These are phyloP conservation scores for Rheum nobile DNA, from an alignment of 148 eudicot genomes.

Conservation along the genomic window DNA sequence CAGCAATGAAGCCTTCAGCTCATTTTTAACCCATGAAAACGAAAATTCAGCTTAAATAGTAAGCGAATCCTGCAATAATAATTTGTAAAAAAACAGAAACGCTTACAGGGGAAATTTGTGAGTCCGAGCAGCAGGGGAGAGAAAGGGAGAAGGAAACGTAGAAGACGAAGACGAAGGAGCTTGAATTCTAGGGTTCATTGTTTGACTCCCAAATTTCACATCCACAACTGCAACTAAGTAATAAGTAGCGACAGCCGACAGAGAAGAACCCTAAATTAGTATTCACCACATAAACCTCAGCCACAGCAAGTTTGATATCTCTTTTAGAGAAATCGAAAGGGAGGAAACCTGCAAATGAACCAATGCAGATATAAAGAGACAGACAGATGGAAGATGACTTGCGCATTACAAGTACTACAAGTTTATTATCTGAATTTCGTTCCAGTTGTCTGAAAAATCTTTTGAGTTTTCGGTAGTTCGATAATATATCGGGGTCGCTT, in stretches of 20 bases:
- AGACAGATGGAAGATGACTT: background rate
- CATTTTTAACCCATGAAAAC: background rate
- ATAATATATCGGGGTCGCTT: background rate
- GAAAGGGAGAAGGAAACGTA: background rate
- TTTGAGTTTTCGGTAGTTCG: background rate
- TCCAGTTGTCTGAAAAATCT: background rate
- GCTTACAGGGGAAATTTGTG: conserved; percentile 8
- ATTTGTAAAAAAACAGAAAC: background rate
- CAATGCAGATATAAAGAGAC: background rate
- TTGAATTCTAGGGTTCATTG: conserved; percentile 11
- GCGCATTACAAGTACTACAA: background rate
- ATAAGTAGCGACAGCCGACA: background rate
- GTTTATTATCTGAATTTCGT: background rate
- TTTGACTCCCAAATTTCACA: background rate
- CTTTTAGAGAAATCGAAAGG: background rate
- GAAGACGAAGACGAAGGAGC: conserved; percentile 14
- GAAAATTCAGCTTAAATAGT: background rate
- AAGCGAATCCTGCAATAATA: background rate
- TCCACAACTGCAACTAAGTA: background rate
- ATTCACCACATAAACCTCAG: background rate
- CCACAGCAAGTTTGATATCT: background rate
- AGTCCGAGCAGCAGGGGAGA: background rate
- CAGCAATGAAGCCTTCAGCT: background rate
- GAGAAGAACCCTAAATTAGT: background rate
- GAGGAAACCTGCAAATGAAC: background rate